Percentiles rank a stretch among this genome's conserved stretches.
phyloP scores from a whole-genome alignment of 1,284 basidiomycete species.

The Marasmius tenuissimus region DNA sequence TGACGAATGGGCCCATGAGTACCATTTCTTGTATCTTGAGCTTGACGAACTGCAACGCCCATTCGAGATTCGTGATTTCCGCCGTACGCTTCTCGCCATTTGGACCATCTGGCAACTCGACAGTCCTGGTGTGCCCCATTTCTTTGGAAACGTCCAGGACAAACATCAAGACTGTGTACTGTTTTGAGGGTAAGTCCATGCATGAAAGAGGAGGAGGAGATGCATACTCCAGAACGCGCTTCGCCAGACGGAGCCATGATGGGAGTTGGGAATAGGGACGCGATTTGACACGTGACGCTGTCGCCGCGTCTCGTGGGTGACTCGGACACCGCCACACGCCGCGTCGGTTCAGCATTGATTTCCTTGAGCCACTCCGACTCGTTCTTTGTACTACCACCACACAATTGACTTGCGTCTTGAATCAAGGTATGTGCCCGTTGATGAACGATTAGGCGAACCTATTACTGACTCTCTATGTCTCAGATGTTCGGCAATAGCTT shows the following conservation, averaged over 20 bases:
- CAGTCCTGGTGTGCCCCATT: slow-evolving; percentile 68
- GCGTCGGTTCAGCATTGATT: too few species aligned
- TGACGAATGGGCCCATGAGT: slow-evolving; percentile 1
- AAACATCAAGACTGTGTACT: slow-evolving; percentile 86
- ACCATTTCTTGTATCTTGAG: slow-evolving; percentile 90
- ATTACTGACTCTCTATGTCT: too few species aligned
- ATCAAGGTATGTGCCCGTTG: too few species aligned
- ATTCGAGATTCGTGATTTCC: slow-evolving; percentile 77
- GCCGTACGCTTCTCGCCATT: slow-evolving; percentile 49
- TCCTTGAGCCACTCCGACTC: too few species aligned
- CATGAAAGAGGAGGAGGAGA: neutral
- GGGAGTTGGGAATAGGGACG: slow-evolving; percentile 17
- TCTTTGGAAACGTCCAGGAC: slow-evolving; percentile 85
- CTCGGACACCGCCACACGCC: neutral
- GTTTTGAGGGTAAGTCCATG: neutral
- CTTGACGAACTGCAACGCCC: slow-evolving; percentile 83
- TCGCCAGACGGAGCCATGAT: slow-evolving; percentile 54
- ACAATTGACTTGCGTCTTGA: too few species aligned
- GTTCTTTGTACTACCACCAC: too few species aligned
- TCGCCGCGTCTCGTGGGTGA: neutral
- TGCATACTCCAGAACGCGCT: slow-evolving; percentile 71
- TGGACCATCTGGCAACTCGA: slow-evolving; percentile 55
- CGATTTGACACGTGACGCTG: neutral
- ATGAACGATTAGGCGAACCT: too few species aligned
- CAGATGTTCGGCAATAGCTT: too few species aligned